These are phyloP conservation scores for Balansia obtecta DNA, from an alignment of 2,329 filamentous ascomycete genomes.

Conservation along the genomic window DNA sequence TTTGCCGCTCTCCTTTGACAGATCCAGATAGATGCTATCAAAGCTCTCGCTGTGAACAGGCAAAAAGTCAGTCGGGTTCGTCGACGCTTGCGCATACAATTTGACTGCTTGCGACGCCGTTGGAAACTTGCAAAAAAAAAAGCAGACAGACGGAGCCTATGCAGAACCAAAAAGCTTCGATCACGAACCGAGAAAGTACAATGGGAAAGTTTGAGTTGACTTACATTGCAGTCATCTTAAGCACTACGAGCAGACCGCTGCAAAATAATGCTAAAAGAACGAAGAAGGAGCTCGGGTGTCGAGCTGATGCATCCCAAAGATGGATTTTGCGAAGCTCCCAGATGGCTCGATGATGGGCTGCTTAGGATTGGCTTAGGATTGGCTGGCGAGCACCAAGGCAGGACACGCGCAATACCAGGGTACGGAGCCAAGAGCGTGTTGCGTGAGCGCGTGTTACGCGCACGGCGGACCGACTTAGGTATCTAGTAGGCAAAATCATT, in stretches of 20 bases:
- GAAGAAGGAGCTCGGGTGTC: background rate
- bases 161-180: background rate
- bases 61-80: background rate
- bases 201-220: conserved; percentile 7
- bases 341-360: background rate
- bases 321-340: background rate
- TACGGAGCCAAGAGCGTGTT: too few relatives aligned
- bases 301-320: background rate
- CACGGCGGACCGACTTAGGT: background rate
- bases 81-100: background rate
- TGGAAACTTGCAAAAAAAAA: too few relatives aligned
- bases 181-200: background rate
- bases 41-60: conserved; percentile 61
- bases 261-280: background rate
- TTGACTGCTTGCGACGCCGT: background rate
- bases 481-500: too few relatives aligned
- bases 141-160: background rate
- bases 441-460: too few relatives aligned
- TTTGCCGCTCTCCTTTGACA: conserved; percentile 84
- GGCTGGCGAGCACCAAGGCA: background rate
- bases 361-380: background rate
- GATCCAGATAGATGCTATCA: conserved; percentile 91
- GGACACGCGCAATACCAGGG: conserved; percentile 1
- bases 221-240: conserved; percentile 27
- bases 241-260: conserved; percentile 1